phyloP scores from a whole-genome alignment of 108 stramenopile genomes.

The Skeletonema grethae region DNA sequence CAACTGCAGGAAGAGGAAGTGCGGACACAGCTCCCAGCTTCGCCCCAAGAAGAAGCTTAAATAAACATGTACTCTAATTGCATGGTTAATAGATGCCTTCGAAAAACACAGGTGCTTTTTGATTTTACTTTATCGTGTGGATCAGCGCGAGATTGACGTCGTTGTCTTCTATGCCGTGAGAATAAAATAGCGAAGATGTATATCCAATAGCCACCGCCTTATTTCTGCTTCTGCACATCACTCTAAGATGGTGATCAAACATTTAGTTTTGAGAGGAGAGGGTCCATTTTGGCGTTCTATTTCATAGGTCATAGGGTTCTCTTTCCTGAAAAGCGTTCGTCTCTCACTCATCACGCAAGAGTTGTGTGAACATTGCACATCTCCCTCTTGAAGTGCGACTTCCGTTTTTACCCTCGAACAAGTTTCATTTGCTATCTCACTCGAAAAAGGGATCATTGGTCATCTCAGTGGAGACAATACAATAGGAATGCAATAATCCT shows the following conservation, averaged over 20 bases:
- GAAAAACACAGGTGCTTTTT: not conserved
- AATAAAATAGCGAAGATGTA: conserved; percentile 19
- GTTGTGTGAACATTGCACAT: too few relatives aligned
- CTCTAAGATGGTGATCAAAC: not conserved
- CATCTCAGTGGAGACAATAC: too few relatives aligned
- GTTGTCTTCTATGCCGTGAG: conserved; percentile 9
- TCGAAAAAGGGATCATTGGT: too few relatives aligned
- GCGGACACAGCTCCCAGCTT: conserved; percentile 98
- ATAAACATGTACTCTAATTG: conserved; percentile 59
- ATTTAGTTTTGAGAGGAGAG: not conserved
- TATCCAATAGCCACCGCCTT: not conserved
- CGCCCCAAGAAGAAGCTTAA: conserved; percentile 99
- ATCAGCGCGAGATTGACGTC: not conserved
- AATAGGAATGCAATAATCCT: too few relatives aligned
- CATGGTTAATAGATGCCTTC: conserved; percentile 1
- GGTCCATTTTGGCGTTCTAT: not conserved
- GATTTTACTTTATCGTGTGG: not conserved
- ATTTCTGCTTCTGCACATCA: not conserved
- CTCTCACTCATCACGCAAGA: too few relatives aligned
- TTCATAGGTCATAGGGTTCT: not conserved
- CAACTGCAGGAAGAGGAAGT: conserved; percentile 99
- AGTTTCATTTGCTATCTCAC: too few relatives aligned
- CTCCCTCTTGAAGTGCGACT: too few relatives aligned
- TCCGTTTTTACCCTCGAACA: too few relatives aligned
- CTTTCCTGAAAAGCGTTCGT: too few relatives aligned